Conservation (phyloP, 257 asterid genomes). For the Penstemon newberryi region DNA sequence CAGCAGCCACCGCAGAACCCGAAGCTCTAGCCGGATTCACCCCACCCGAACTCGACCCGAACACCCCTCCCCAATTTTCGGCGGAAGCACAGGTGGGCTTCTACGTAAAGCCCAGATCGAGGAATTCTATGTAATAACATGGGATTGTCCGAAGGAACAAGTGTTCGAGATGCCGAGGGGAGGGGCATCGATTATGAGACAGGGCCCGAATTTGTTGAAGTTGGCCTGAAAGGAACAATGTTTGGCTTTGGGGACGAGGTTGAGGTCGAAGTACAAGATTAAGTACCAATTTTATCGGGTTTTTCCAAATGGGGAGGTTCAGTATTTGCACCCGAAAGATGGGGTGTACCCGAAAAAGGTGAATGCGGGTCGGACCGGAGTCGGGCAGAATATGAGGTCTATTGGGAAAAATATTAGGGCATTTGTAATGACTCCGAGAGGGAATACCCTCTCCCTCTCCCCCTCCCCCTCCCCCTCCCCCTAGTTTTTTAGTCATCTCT, state of each 20-base stretch:
- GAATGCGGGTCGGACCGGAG: constrained; percentile 75
- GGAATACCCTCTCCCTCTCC: no score
- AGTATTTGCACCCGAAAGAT: constrained; percentile 84
- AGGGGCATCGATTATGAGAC: constrained; percentile 88
- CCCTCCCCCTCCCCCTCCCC: no score
- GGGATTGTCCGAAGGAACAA: constrained; percentile 90
- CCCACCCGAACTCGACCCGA: constrained; percentile 83
- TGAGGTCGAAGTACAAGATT: constrained; percentile 86
- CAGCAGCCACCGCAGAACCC: constrained; percentile 22
- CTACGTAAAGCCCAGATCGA: constrained; percentile 87
- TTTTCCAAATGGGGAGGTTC: constrained; percentile 87
- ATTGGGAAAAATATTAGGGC: constrained; percentile 55
- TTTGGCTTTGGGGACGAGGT: constrained; percentile 70
- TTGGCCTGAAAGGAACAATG: constrained; percentile 90
- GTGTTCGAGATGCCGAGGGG: constrained; percentile 93
- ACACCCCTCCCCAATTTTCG: constrained; percentile 88
- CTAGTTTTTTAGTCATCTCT: no score
- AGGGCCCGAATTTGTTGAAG: constrained; percentile 80
- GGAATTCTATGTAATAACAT: constrained; percentile 84
- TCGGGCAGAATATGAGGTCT: constrained; percentile 62
- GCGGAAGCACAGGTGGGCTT: constrained; percentile 91
- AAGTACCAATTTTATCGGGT: constrained; percentile 80
- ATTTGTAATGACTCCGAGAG: no score
- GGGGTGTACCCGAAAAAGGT: constrained; percentile 95
- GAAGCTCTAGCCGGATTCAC: constrained; percentile 79